phyloP scores from a whole-genome alignment of 768 basidiomycete species.

The Nidularia sp. region DNA sequence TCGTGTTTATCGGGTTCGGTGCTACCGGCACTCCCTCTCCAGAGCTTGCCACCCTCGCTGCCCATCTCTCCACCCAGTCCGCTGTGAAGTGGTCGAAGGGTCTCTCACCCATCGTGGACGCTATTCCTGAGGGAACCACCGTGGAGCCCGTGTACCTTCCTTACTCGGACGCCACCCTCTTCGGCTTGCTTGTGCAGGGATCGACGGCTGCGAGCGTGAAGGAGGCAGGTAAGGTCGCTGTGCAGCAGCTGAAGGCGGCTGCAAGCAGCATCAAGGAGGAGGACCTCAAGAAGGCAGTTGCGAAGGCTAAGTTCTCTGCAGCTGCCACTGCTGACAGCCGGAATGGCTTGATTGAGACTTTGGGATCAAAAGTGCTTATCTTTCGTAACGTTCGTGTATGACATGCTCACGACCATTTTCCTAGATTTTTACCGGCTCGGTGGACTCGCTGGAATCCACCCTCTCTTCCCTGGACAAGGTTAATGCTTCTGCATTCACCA shows the following conservation, averaged over 20 bases:
- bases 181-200: conserved; percentile 80
- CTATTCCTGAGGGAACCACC: conserved; percentile 53
- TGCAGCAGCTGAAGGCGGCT: conserved; percentile 62
- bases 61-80: conserved; percentile 74
- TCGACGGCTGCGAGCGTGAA: conserved; percentile 57
- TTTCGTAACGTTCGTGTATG: neutral
- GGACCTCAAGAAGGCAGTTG: conserved; percentile 74
- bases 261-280: conserved; percentile 60
- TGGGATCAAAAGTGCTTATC: conserved; percentile 58
- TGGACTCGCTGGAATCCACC: conserved; percentile 55
- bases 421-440: conserved; percentile 56
- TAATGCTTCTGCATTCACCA: conserved; percentile 59
- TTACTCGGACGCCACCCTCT: conserved; percentile 89
- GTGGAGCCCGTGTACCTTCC: conserved; percentile 77
- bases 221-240: conserved; percentile 65
- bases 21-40: conserved; percentile 58
- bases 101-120: conserved; percentile 60
- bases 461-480: conserved; percentile 71
- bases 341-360: conserved; percentile 55
- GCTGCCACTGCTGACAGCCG: conserved; percentile 68
- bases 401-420: neutral
- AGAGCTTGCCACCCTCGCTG: conserved; percentile 74
- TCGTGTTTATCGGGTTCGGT: conserved; percentile 88
- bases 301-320: conserved; percentile 84
- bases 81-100: conserved; percentile 88